Percentiles rank a stretch among this genome's conserved stretches.
Conservation (phyloP, 768 basidiomycete species). For the Wakefieldia striispora region DNA sequence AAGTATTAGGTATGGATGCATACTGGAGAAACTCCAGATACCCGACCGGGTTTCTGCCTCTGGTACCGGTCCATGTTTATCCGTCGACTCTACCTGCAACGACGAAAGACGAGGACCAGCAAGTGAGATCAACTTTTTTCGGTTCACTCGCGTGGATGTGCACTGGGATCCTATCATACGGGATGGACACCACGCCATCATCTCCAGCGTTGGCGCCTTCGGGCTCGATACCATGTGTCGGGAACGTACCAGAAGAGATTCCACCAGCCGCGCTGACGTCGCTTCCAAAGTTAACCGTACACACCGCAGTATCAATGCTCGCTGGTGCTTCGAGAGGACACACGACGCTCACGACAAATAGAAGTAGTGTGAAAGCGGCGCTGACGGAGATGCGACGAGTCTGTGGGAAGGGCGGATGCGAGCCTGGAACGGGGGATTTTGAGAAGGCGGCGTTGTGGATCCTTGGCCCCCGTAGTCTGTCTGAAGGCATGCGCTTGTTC, state of each 20-base stretch:
- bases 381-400: slow-evolving; percentile 57
- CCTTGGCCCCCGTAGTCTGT: slow-evolving; percentile 68
- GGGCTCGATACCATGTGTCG: neutral
- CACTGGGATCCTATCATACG: slow-evolving; percentile 49
- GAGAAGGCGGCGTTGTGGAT: slow-evolving; percentile 60
- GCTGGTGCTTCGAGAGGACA: slow-evolving; percentile 66
- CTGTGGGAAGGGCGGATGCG: slow-evolving; percentile 3
- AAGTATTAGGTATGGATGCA: slow-evolving; percentile 23
- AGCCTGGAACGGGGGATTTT: slow-evolving; percentile 14
- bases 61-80: slow-evolving; percentile 58
- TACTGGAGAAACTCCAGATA: slow-evolving; percentile 71
- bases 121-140: slow-evolving; percentile 38
- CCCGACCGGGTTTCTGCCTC: slow-evolving; percentile 47
- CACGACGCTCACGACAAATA: slow-evolving; percentile 90
- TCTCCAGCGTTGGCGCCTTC: neutral
- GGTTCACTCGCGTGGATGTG: slow-evolving; percentile 51
- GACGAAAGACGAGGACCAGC: neutral
- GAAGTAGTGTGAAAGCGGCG: slow-evolving; percentile 73
- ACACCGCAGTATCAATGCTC: slow-evolving; percentile 73
- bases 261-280: slow-evolving; percentile 52
- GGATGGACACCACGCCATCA: slow-evolving; percentile 15
- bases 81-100: slow-evolving; percentile 27
- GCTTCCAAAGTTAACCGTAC: slow-evolving; percentile 64
- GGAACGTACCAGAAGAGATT: slow-evolving; percentile 35
- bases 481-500: slow-evolving; percentile 15